Conservation (phyloP, 352 stramenopile species). For the Globisporangium uncinulatum region DNA sequence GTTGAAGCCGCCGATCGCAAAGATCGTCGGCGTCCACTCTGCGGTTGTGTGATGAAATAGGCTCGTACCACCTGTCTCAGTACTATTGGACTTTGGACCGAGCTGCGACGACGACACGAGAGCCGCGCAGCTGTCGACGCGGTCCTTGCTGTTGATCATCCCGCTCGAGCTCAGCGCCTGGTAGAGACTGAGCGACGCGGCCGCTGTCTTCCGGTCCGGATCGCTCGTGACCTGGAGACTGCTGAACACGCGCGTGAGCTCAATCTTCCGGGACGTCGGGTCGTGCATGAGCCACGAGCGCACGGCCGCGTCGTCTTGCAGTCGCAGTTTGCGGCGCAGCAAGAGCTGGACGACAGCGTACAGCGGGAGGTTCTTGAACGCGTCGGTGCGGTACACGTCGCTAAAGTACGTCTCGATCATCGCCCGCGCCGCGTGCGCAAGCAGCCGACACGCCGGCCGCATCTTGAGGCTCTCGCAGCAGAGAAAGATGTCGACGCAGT, state of each 20-base stretch:
- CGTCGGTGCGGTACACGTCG: slow-evolving; percentile 44
- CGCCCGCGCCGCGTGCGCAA: slow-evolving; percentile 46
- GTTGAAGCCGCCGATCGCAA: slow-evolving; percentile 68
- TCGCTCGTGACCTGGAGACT: slow-evolving; percentile 7
- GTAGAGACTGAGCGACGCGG: slow-evolving; percentile 11
- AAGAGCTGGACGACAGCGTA: slow-evolving; percentile 35
- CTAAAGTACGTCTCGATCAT: slow-evolving; percentile 67
- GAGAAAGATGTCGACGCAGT: slow-evolving; percentile 73
- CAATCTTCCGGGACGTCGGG: slow-evolving; percentile 22
- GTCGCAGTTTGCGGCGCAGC: slow-evolving; percentile 22
- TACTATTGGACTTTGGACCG: too few species aligned
- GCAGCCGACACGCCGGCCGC: slow-evolving; percentile 33
- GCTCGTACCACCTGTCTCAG: background rate
- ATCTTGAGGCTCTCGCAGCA: slow-evolving; percentile 56
- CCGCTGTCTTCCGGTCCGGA: slow-evolving; percentile 3
- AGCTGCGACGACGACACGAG: background rate
- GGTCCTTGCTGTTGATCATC: slow-evolving; percentile 39
- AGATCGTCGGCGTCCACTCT: slow-evolving; percentile 42
- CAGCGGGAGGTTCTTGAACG: slow-evolving; percentile 52
- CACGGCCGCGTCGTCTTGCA: slow-evolving; percentile 31
- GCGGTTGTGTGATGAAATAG: slow-evolving; percentile 2
- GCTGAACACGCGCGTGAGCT: slow-evolving; percentile 19
- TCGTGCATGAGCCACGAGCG: slow-evolving; percentile 50
- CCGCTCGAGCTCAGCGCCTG: slow-evolving; percentile 17
- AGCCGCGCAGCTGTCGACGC: slow-evolving; percentile 1